phyloP scores from a whole-genome alignment of 208 protist genomes.

The Leishmania arabica region DNA sequence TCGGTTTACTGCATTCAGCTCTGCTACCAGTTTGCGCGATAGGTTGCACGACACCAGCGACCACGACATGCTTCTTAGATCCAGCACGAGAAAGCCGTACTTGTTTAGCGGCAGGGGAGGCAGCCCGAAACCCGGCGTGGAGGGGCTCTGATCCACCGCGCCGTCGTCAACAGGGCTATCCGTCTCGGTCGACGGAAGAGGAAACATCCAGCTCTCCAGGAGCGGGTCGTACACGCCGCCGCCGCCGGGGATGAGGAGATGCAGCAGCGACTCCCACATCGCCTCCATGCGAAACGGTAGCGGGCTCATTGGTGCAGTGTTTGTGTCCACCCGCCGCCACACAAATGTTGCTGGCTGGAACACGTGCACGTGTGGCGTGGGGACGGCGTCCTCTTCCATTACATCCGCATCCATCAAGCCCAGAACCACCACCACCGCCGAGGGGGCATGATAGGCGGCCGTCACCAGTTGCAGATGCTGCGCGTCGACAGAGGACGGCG shows the following conservation, averaged over 20 bases:
- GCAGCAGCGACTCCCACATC: slow-evolving; percentile 72
- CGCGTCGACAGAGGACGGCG: slow-evolving; percentile 59
- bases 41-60: slow-evolving; percentile 70
- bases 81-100: slow-evolving; percentile 78
- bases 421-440: slow-evolving; percentile 61
- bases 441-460: slow-evolving; percentile 45
- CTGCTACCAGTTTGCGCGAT: slow-evolving; percentile 39
- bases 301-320: slow-evolving; percentile 65
- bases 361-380: slow-evolving; percentile 58
- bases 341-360: slow-evolving; percentile 71
- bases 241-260: slow-evolving; percentile 56
- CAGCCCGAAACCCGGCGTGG: not conserved
- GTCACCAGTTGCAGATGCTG: slow-evolving; percentile 79
- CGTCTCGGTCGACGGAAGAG: slow-evolving; percentile 28
- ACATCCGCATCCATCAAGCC: slow-evolving; percentile 46
- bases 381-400: not conserved
- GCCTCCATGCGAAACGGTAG: slow-evolving; percentile 74
- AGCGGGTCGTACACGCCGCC: slow-evolving; percentile 65
- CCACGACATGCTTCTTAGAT: slow-evolving; percentile 73
- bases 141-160: not conserved
- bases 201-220: slow-evolving; percentile 76
- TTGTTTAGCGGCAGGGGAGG: slow-evolving; percentile 15
- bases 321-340: slow-evolving; percentile 74
- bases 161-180: not conserved
- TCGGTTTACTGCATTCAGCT: slow-evolving; percentile 36